phyloP scores from a whole-genome alignment of 768 basidiomycete species.

The Amanita rubescens region DNA sequence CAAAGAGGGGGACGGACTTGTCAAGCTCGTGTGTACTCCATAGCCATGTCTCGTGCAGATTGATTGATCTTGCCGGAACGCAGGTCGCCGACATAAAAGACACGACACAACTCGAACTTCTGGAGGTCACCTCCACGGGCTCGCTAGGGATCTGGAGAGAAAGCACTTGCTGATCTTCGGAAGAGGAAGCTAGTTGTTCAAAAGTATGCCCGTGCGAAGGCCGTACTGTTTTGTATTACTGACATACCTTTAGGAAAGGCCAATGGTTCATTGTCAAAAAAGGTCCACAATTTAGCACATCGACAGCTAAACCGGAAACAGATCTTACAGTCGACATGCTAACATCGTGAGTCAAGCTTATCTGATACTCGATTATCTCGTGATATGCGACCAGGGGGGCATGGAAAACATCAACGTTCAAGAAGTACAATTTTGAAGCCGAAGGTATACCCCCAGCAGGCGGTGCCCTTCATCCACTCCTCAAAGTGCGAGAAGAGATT shows the following conservation, averaged over 20 bases:
- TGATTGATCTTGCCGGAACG: neutral
- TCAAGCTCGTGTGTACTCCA: constrained; percentile 65
- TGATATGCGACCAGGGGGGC: constrained; percentile 59
- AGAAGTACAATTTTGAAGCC: constrained; percentile 98
- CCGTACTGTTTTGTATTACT: neutral
- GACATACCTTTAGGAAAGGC: constrained; percentile 61
- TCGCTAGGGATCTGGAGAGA: constrained; percentile 71
- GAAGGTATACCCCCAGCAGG: constrained; percentile 86
- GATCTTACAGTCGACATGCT: constrained; percentile 96
- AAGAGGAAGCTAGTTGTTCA: constrained; percentile 87
- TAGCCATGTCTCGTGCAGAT: too few relatives aligned
- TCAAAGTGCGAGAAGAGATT: constrained; percentile 98
- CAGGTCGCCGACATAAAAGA: constrained; percentile 67
- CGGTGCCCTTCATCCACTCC: constrained; percentile 90
- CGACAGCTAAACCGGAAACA: constrained; percentile 88
- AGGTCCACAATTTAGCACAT: constrained; percentile 83
- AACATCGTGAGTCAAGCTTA: constrained; percentile 47
- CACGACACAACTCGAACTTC: constrained; percentile 64
- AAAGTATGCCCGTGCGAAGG: constrained; percentile 44
- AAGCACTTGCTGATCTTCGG: constrained; percentile 74
- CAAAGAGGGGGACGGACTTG: constrained; percentile 83
- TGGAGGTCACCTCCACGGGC: constrained; percentile 67
- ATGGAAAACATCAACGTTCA: constrained; percentile 92
- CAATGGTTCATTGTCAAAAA: constrained; percentile 91
- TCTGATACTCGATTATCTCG: constrained; percentile 3